Conservation (phyloP, 257 asterid genomes). For the Knoxia roxburghii region DNA sequence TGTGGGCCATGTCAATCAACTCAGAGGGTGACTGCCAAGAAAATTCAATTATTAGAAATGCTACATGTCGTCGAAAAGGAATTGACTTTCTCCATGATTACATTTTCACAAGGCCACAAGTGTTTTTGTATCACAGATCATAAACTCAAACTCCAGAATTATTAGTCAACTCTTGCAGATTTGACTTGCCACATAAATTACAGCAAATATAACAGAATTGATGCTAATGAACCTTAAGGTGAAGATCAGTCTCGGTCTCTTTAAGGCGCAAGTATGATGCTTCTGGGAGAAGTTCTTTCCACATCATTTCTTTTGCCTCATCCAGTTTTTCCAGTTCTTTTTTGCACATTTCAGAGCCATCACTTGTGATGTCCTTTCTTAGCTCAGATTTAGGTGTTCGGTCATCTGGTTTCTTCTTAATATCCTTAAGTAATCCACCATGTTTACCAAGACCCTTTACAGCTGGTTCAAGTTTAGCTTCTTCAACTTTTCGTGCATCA, state of each 20-base stretch:
- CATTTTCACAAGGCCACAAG: neutral
- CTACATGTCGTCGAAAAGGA: slow-evolving; percentile 15
- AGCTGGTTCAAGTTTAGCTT: slow-evolving; percentile 53
- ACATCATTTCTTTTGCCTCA: slow-evolving; percentile 47
- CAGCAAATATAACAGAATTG: slow-evolving; percentile 8
- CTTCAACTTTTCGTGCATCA: slow-evolving; percentile 47
- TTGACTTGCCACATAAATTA: slow-evolving; percentile 6
- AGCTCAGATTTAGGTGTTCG: slow-evolving; percentile 37
- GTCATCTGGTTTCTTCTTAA: slow-evolving; percentile 58
- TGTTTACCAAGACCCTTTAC: slow-evolving; percentile 82
- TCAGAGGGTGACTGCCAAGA: slow-evolving; percentile 62
- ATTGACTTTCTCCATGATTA: neutral
- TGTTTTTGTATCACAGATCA: neutral
- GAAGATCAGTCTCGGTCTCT: slow-evolving; percentile 79
- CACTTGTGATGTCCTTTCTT: slow-evolving; percentile 36
- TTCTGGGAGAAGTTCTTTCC: slow-evolving; percentile 60
- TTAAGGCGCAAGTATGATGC: slow-evolving; percentile 64
- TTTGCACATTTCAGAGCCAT: slow-evolving; percentile 32
- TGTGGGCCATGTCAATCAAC: slow-evolving; percentile 70
- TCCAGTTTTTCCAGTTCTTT: slow-evolving; percentile 45
- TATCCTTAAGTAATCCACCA: slow-evolving; percentile 66
- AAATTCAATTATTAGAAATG: slow-evolving; percentile 18
- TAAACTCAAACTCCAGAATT: slow-evolving; percentile 7
- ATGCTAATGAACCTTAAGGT: slow-evolving; percentile 58
- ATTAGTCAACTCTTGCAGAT: slow-evolving; percentile 12